These are phyloP conservation scores for Mrakia frigida DNA, from an alignment of 768 basidiomycete species.

Conservation along the genomic window DNA sequence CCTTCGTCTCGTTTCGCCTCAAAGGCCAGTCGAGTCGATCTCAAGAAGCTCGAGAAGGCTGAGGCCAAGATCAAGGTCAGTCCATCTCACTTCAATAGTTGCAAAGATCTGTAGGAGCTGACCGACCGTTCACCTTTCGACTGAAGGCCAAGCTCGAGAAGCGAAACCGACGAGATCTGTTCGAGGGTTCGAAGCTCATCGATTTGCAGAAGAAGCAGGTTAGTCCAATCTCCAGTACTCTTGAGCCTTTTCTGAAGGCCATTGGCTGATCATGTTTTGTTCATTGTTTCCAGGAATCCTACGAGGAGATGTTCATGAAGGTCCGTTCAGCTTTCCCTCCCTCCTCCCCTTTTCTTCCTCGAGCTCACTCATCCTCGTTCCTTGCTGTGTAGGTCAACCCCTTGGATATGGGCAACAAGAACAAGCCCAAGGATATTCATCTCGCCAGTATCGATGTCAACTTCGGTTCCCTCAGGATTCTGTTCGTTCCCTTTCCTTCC, in stretches of 20 bases:
- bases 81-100: not conserved
- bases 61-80: constrained; percentile 86
- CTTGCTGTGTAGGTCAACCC: constrained; percentile 70
- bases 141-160: constrained; percentile 88
- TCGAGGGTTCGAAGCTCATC: constrained; percentile 92
- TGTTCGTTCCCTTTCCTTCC: constrained; percentile 51
- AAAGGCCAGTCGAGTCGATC: constrained; percentile 84
- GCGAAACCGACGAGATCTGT: constrained; percentile 78
- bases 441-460: constrained; percentile 91
- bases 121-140: not conserved
- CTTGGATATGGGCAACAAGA: constrained; percentile 68
- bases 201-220: constrained; percentile 89
- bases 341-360: not conserved
- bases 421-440: constrained; percentile 97
- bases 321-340: constrained; percentile 43
- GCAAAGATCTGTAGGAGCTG: not conserved
- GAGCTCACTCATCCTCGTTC: not conserved
- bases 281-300: constrained; percentile 64
- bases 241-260: not conserved
- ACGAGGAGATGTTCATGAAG: constrained; percentile 99
- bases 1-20: constrained; percentile 28
- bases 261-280: not conserved
- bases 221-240: constrained; percentile 32
- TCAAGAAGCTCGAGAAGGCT: constrained; percentile 93
- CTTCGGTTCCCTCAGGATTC: constrained; percentile 89